Evolutionary conservation across 108 stramenopile species (phyloP).

Genomic region (Cyclotella choctawhatcheeana): DNA sequence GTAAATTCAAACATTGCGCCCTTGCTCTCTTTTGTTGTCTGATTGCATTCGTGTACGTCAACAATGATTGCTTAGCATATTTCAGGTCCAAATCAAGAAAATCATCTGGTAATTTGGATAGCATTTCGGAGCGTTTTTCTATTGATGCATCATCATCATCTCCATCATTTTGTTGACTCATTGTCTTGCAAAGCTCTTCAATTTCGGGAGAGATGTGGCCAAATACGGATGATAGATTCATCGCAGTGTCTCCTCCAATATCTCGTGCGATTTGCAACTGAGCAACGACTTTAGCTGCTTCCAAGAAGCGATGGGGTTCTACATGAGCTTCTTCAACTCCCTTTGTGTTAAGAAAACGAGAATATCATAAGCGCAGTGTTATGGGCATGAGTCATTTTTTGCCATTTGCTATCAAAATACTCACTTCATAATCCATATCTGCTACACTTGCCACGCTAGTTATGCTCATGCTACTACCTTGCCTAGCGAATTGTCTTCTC

Average conservation of each 20-base stretch:
- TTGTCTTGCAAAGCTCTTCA: constrained; percentile 37
- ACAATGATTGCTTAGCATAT: constrained; percentile 62
- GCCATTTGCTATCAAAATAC: neutral
- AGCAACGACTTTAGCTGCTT: constrained; percentile 77
- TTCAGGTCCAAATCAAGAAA: constrained; percentile 74
- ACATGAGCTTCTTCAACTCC: constrained; percentile 64
- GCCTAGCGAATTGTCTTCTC: neutral
- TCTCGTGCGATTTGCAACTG: constrained; percentile 86
- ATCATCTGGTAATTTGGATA: constrained; percentile 60
- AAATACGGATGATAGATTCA: constrained; percentile 62
- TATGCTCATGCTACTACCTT: neutral
- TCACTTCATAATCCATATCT: constrained; percentile 8
- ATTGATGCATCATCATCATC: constrained; percentile 17
- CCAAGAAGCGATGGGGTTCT: constrained; percentile 66
- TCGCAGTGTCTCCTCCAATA: constrained; percentile 73
- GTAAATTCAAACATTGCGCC: constrained; percentile 54
- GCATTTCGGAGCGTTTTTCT: constrained; percentile 45
- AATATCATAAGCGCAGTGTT: too few species aligned
- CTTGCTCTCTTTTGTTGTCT: constrained; percentile 67
- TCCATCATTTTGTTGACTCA: constrained; percentile 17
- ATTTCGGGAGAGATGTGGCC: constrained; percentile 66
- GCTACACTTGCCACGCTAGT: constrained; percentile 3
- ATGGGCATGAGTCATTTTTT: neutral
- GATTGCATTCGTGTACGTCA: constrained; percentile 62
- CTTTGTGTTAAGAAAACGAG: too few species aligned